Percentiles rank a stretch among this genome's conserved stretches.
phyloP scores from a whole-genome alignment of 331 rosid genomes.

The Telfairia occidentalis region DNA sequence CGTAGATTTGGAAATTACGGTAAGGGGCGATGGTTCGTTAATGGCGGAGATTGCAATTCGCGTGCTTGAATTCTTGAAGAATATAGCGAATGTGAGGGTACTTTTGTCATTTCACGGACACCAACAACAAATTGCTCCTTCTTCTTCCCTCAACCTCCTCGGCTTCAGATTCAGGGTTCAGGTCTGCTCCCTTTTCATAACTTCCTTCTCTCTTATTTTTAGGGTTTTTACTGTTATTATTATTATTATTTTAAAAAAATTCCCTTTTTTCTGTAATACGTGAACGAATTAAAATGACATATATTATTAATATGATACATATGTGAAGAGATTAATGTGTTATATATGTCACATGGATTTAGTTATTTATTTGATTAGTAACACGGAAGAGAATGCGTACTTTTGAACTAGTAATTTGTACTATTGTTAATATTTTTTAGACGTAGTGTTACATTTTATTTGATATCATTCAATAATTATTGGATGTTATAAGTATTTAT shows the following conservation, averaged over 20 bases:
- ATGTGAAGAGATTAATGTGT: too few relatives aligned
- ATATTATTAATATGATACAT: too few relatives aligned
- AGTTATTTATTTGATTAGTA: too few relatives aligned
- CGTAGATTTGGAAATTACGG: slow-evolving; percentile 45
- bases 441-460: too few relatives aligned
- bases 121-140: slow-evolving; percentile 18
- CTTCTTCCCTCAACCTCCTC: slow-evolving; percentile 24
- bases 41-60: slow-evolving; percentile 36
- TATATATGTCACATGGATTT: too few relatives aligned
- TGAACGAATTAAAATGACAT: neutral
- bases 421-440: too few relatives aligned
- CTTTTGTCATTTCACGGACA: slow-evolving; percentile 39
- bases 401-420: too few relatives aligned
- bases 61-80: slow-evolving; percentile 58
- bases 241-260: neutral
- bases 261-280: neutral
- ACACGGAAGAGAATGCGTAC: too few relatives aligned
- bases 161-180: slow-evolving; percentile 51
- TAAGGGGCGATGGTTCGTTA: slow-evolving; percentile 27
- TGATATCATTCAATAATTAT: too few relatives aligned
- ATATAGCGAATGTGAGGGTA: slow-evolving; percentile 15
- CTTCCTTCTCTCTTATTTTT: neutral
- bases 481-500: too few relatives aligned
- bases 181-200: slow-evolving; percentile 31
- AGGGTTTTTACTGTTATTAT: neutral